These are phyloP conservation scores for Xylaria sp. DNA, from an alignment of 2,329 filamentous ascomycete genomes.

Conservation along the genomic window DNA sequence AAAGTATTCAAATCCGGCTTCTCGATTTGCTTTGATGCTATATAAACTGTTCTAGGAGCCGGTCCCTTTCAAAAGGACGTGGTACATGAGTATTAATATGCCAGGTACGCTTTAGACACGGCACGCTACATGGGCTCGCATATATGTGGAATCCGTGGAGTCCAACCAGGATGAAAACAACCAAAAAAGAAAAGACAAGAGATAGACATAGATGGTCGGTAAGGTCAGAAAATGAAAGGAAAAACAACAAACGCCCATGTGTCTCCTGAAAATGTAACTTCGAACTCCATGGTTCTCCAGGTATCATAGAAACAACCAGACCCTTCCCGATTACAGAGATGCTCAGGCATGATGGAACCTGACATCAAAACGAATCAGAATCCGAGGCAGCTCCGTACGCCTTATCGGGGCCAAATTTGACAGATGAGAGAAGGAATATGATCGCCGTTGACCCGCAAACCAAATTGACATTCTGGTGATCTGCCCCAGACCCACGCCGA, in stretches of 20 bases:
- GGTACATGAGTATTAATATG: slow-evolving; percentile 42
- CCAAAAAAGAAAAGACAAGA: background rate
- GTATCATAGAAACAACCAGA: slow-evolving; percentile 46
- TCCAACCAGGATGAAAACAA: background rate
- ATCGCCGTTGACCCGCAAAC: slow-evolving; percentile 20
- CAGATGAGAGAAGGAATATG: slow-evolving; percentile 18
- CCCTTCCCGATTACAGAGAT: slow-evolving; percentile 35
- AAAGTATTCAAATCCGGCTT: background rate
- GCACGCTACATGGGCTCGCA: slow-evolving; percentile 48
- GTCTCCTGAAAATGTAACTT: slow-evolving; percentile 29
- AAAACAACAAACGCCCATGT: slow-evolving; percentile 27
- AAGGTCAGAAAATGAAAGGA: slow-evolving; percentile 22
- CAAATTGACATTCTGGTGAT: slow-evolving; percentile 32
- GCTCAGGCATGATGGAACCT: slow-evolving; percentile 29
- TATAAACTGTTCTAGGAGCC: slow-evolving; percentile 35
- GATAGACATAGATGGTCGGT: background rate
- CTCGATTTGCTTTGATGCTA: slow-evolving; percentile 13
- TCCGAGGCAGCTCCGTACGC: slow-evolving; percentile 14
- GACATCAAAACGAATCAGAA: slow-evolving; percentile 25
- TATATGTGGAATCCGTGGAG: slow-evolving; percentile 26
- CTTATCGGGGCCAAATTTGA: slow-evolving; percentile 18
- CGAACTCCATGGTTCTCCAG: slow-evolving; percentile 45
- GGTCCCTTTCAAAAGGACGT: slow-evolving; percentile 25
- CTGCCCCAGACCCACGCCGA: slow-evolving; percentile 35
- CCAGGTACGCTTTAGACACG: slow-evolving; percentile 40